A percentile compares a stretch with the other conserved stretches of the same genome.
These are phyloP conservation scores for Wickerhamomyces chaumierensis DNA, from an alignment of 805 yeast genomes.

Conservation along the genomic window DNA sequence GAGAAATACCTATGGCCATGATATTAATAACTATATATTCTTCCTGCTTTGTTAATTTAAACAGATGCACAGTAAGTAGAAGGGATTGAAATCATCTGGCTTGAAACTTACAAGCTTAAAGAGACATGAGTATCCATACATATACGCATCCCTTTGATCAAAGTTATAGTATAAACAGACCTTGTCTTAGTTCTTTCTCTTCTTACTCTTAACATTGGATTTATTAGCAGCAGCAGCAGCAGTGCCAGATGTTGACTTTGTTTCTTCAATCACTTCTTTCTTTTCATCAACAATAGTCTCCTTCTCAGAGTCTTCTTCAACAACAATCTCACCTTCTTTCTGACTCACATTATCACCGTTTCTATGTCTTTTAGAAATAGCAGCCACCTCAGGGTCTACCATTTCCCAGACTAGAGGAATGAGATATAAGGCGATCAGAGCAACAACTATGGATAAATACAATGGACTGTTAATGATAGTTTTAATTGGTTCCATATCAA, in stretches of 20 bases:
- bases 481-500: constrained; percentile 26
- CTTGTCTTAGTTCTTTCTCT: background rate
- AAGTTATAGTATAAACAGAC: no score
- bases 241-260: no score
- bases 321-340: background rate
- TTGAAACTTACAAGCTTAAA: no score
- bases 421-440: constrained; percentile 15
- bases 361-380: constrained; percentile 21
- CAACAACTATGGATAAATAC: constrained; percentile 22
- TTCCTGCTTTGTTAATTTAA: no score
- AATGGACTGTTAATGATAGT: constrained; percentile 25
- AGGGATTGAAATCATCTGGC: no score
- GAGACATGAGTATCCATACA: no score
- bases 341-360: background rate
- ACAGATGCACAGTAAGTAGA: no score
- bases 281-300: background rate
- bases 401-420: constrained; percentile 27
- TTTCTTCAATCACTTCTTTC: background rate
- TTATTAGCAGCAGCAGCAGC: background rate
- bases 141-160: no score
- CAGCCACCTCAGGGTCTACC: constrained; percentile 29
- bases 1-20: no score
- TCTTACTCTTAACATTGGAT: background rate
- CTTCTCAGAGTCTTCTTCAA: constrained; percentile 1
- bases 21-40: no score